These are phyloP conservation scores for Ceratocystis colombiana DNA, from an alignment of 2,329 filamentous ascomycete genomes.

Conservation along the genomic window DNA sequence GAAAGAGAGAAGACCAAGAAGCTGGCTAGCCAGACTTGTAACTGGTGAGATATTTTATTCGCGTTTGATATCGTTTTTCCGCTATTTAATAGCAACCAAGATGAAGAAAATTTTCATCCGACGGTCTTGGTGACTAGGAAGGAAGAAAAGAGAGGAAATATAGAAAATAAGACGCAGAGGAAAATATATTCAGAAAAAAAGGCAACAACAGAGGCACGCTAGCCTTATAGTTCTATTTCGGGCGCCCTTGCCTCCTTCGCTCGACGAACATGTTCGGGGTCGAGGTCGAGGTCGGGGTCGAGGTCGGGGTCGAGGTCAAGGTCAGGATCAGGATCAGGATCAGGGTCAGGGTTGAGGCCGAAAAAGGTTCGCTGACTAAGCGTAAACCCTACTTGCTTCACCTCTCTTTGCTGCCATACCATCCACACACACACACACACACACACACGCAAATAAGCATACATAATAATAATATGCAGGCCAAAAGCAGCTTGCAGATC, in stretches of 20 bases:
- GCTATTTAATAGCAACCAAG: not conserved
- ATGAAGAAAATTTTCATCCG: not conserved
- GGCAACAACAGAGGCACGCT: not conserved
- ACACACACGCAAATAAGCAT: not conserved
- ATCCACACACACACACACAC: too few relatives aligned
- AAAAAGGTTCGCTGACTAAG: not conserved
- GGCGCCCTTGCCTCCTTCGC: not conserved
- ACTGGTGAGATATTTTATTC: conserved; percentile 15
- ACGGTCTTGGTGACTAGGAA: not conserved
- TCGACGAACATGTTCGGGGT: conserved; percentile 5
- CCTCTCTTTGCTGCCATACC: not conserved
- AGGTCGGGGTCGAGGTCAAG: not conserved
- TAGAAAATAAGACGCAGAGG: not conserved
- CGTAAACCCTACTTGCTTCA: not conserved
- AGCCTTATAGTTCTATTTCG: conserved; percentile 5
- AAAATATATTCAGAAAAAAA: not conserved
- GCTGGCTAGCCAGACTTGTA: conserved; percentile 2
- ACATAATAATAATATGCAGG: not conserved
- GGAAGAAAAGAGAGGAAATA: not conserved
- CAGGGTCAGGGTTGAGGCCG: not conserved
- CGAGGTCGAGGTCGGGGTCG: not conserved
- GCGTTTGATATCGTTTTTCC: not conserved
- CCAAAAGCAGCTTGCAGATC: conserved; percentile 1
- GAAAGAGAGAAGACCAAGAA: not conserved
- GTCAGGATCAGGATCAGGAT: too few relatives aligned